Conservation (phyloP, 2,329 filamentous ascomycete genomes). For the Akanthomyces muscarius region DNA sequence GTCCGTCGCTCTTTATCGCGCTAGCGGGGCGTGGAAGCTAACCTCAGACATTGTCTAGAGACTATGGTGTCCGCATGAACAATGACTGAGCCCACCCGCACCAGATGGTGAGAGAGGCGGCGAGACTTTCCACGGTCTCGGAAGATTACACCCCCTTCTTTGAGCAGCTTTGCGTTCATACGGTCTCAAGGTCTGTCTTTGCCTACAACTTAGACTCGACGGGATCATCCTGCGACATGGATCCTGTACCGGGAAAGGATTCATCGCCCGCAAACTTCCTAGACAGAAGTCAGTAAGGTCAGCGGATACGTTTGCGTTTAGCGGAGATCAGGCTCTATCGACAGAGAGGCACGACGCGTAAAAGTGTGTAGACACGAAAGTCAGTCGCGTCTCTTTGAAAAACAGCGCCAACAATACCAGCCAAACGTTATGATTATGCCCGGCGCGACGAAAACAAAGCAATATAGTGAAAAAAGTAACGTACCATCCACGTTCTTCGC, state of each 20-base stretch:
- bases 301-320: background rate
- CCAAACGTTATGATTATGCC: too few species aligned
- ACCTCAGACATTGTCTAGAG: slow-evolving; percentile 15
- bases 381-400: background rate
- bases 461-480: slow-evolving; percentile 28
- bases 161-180: background rate
- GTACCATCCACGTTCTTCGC: slow-evolving; percentile 86
- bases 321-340: background rate
- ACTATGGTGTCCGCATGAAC: background rate
- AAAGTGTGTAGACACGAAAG: background rate
- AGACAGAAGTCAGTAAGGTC: background rate
- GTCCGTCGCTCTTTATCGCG: background rate
- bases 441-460: background rate
- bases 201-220: slow-evolving; percentile 31
- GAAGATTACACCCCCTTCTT: background rate
- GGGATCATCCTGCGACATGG: slow-evolving; percentile 29
- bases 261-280: slow-evolving; percentile 55
- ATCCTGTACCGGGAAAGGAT: slow-evolving; percentile 43
- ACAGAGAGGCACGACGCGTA: background rate
- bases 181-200: background rate
- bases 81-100: slow-evolving; percentile 1
- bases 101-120: background rate
- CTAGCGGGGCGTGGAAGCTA: background rate
- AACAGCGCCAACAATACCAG: background rate
- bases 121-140: background rate